Base-by-base conservation (phyloP, 2,329 filamentous ascomycete species). In the Parasarocladium wereldwijsianum region DNA sequence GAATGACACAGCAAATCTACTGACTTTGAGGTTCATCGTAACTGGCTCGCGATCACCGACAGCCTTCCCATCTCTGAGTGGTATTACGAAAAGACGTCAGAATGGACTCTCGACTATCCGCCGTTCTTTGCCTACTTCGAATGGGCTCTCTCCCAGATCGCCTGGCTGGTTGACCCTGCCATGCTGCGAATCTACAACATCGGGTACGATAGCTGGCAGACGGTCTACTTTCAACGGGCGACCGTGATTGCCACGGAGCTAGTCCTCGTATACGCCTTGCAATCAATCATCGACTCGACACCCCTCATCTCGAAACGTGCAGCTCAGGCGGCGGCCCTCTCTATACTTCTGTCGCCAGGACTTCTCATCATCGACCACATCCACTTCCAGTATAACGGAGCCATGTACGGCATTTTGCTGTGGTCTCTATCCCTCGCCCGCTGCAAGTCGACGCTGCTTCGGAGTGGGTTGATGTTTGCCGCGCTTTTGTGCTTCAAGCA, bases 51-150 rank as follows among this genome's bases (percentile, higher is more conserved):
- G 38, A 84, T 96, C 43, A 96, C 90, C 4, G 67, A 93, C 56
- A 93, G 81, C 37, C 66, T 96, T 13, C 82, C 87, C 3, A 57
- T 86, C 29, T 74, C 80, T 52, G 66, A 92, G 42, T 98, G 90
- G 90, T 98, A 98, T 57, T 86, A 78, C 49, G 90, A 98, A 64
- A 79, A 86, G 58, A 93, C 86, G 2, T 98, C 90, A 35, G 84
- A 96, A 83, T 98, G 90, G 90, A 98, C 90, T 0, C 76, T 98
- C 47, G 90, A 98, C 59, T 98, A 98, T 51, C 90, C 90, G 18
- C 90, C 90, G 6, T 94, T 96, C 58, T 98, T 98, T 49, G 90
- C 90, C 42, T 86, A 81, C 51, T 94, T 96, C 57, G 90, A 98
- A 64, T 96, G 84, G 84, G 51, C 75, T 25, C 66, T 98, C 44